phyloP scores from a whole-genome alignment of 768 basidiomycete species.

The Tylopilus cervinicoccineus region DNA sequence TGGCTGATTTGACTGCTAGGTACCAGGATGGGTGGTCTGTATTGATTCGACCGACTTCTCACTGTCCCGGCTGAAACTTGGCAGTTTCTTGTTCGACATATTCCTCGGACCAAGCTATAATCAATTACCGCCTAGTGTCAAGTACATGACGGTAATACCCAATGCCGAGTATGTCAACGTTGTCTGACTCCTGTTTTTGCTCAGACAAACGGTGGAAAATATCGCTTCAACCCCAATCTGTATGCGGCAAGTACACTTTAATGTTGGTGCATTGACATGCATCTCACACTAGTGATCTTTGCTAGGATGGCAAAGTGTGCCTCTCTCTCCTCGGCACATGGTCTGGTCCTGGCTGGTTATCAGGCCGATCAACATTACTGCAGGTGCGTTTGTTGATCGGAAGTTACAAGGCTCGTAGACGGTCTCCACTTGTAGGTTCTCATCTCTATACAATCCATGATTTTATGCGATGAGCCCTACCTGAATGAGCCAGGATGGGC shows the following conservation, averaged over 20 bases:
- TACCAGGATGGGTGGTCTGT: slow-evolving; percentile 89
- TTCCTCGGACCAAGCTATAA: slow-evolving; percentile 91
- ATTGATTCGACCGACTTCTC: background rate
- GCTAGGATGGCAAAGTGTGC: slow-evolving; percentile 92
- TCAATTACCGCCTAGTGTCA: slow-evolving; percentile 73
- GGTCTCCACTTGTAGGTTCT: slow-evolving; percentile 47
- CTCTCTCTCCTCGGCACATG: slow-evolving; percentile 89
- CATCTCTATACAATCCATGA: slow-evolving; percentile 96
- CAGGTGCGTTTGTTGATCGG: slow-evolving; percentile 47
- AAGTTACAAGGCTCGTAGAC: background rate
- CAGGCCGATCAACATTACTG: slow-evolving; percentile 85
- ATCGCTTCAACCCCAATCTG: slow-evolving; percentile 90
- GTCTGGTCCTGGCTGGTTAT: slow-evolving; percentile 89
- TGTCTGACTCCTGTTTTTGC: slow-evolving; percentile 8
- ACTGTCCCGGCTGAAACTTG: slow-evolving; percentile 7
- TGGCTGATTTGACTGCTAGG: slow-evolving; percentile 35
- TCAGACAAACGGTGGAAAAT: slow-evolving; percentile 80
- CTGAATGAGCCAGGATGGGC: slow-evolving; percentile 93
- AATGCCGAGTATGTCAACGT: background rate
- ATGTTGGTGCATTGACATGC: background rate
- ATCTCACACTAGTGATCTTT: background rate
- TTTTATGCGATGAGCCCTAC: slow-evolving; percentile 89
- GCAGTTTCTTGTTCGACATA: slow-evolving; percentile 80
- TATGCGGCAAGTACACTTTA: slow-evolving; percentile 61
- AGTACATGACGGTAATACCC: slow-evolving; percentile 53